Evolutionary conservation across 2,329 filamentous ascomycete species (phyloP).

Genomic region (Colletotrichum sp.): DNA sequence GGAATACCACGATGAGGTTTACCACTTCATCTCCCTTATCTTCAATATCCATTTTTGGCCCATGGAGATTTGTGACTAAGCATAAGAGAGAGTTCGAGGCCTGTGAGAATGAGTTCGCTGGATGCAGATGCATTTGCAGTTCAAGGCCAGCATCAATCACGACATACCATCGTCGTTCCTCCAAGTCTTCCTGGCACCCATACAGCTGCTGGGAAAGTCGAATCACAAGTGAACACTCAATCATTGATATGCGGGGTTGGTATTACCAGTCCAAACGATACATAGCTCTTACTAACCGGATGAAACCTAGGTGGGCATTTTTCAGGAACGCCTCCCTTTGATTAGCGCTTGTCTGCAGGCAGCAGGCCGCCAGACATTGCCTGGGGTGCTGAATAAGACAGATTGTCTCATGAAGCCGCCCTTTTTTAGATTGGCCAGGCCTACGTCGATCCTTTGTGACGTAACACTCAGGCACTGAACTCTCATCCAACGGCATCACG

Average conservation of each 20-base stretch:
- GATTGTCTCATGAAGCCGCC: not conserved
- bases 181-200: not conserved
- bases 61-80: not conserved
- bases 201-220: not conserved
- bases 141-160: not conserved
- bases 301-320: not conserved
- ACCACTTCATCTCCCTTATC: not conserved
- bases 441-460: not conserved
- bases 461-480: not conserved
- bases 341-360: not conserved
- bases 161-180: not conserved
- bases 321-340: not conserved
- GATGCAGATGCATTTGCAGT: not conserved
- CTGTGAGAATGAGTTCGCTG: not conserved
- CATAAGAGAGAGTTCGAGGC: not conserved
- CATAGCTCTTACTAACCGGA: not conserved
- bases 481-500: not conserved
- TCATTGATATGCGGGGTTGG: not conserved
- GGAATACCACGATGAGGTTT: conserved; percentile 47
- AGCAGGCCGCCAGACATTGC: not conserved
- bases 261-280: not conserved
- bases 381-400: not conserved
- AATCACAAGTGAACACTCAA: not conserved
- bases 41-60: not conserved
- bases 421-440: not conserved